Conservation (phyloP, 768 basidiomycete species). For the Vararia minispora region DNA sequence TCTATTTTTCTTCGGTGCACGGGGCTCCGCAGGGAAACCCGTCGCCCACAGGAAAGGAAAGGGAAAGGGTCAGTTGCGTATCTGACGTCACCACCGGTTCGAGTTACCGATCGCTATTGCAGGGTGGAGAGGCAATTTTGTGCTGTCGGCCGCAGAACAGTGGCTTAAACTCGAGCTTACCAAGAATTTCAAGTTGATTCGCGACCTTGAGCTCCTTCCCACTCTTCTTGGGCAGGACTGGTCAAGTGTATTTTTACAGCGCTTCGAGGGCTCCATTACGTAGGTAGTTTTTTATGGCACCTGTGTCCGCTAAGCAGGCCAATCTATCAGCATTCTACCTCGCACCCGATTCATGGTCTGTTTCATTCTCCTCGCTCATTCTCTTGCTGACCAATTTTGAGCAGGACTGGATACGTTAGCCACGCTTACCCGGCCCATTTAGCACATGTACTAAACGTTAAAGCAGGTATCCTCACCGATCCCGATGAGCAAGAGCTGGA, state of each 20-base stretch:
- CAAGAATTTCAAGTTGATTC: slow-evolving; percentile 94
- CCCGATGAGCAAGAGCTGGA: slow-evolving; percentile 71
- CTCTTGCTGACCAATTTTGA: neutral
- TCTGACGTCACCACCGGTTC: neutral
- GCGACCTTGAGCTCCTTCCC: slow-evolving; percentile 93
- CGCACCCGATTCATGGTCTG: slow-evolving; percentile 65
- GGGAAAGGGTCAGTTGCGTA: slow-evolving; percentile 30
- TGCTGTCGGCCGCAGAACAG: slow-evolving; percentile 87
- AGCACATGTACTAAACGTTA: slow-evolving; percentile 1
- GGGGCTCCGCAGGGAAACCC: slow-evolving; percentile 83
- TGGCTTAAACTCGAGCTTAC: slow-evolving; percentile 92
- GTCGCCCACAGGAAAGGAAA: slow-evolving; percentile 92
- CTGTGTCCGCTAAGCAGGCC: neutral
- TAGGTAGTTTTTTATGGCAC: slow-evolving; percentile 27
- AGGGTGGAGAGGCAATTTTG: slow-evolving; percentile 94
- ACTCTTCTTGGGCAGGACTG: slow-evolving; percentile 89
- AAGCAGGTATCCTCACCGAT: slow-evolving; percentile 69
- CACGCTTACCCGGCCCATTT: too few relatives aligned
- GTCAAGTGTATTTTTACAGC: slow-evolving; percentile 92
- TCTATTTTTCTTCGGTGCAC: slow-evolving; percentile 88
- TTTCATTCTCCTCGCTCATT: slow-evolving; percentile 6
- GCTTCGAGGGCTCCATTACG: slow-evolving; percentile 85
- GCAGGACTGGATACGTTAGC: slow-evolving; percentile 15
- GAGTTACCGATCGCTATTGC: neutral
- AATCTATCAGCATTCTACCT: slow-evolving; percentile 59